phyloP scores from a whole-genome alignment of 441 rosid species.

The Euphorbia schlechtendalii region DNA sequence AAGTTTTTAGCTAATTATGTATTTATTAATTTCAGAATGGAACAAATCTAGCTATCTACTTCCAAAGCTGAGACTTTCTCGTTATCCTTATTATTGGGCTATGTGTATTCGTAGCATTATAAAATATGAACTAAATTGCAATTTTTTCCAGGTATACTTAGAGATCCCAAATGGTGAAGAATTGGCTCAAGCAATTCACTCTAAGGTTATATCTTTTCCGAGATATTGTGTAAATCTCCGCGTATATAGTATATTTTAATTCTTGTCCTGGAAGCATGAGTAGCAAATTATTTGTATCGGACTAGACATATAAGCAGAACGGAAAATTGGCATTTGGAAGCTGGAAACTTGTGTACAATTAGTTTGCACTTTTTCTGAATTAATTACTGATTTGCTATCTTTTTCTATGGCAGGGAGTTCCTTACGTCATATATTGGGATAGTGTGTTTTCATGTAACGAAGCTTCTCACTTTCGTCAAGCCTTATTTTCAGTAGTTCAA shows the following conservation, averaged over 20 bases:
- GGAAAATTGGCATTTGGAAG: slow-evolving; percentile 3
- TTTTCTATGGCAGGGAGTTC: slow-evolving; percentile 55
- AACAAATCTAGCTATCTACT: background rate
- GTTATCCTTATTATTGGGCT: background rate
- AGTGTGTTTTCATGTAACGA: slow-evolving; percentile 45
- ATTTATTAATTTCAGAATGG: too few species aligned
- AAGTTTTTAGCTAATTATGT: too few species aligned
- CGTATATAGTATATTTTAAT: background rate
- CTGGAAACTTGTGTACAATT: background rate
- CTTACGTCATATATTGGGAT: slow-evolving; percentile 84
- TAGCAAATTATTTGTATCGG: too few species aligned
- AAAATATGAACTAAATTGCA: slow-evolving; percentile 7
- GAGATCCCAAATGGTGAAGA: slow-evolving; percentile 78
- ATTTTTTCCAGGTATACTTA: slow-evolving; percentile 63
- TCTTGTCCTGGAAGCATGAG: too few species aligned
- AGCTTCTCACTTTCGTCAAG: slow-evolving; percentile 82
- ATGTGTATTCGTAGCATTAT: background rate
- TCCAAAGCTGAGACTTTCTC: background rate
- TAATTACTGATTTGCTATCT: slow-evolving; percentile 9
- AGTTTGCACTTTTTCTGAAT: slow-evolving; percentile 6
- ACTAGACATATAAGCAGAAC: too few species aligned
- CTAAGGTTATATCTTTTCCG: slow-evolving; percentile 46
- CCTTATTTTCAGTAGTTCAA: slow-evolving; percentile 69
- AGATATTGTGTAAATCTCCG: background rate
- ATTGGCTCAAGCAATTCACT: slow-evolving; percentile 77